Conservation (phyloP, 257 asterid species). For the Primulina huaijiensis region DNA sequence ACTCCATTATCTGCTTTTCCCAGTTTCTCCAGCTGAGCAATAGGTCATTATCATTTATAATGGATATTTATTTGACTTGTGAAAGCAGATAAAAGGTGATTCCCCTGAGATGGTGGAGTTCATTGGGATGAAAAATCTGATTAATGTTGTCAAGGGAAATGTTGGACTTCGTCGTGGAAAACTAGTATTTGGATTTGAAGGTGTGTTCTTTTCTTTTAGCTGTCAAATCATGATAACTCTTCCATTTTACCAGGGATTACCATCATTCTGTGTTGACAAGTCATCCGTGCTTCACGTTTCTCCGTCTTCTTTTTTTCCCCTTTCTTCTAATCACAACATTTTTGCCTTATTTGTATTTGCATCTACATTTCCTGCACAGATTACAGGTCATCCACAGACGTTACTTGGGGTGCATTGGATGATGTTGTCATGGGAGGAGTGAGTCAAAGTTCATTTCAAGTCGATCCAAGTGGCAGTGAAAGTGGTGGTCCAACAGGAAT, state of each 20-base stretch:
- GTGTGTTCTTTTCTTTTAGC: conserved; percentile 35
- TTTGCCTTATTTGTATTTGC: conserved; percentile 6
- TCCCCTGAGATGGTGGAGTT: conserved; percentile 98
- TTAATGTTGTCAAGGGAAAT: conserved; percentile 63
- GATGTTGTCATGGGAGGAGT: conserved; percentile 99
- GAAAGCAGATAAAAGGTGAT: conserved; percentile 81
- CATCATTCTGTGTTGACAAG: not conserved
- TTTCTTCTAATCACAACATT: not conserved
- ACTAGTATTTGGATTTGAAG: conserved; percentile 77
- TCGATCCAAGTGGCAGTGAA: conserved; percentile 76
- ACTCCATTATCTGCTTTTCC: conserved; percentile 12
- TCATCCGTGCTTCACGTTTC: not conserved
- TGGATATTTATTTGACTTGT: conserved; percentile 31
- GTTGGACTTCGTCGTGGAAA: conserved; percentile 76
- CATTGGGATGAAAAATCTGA: conserved; percentile 81
- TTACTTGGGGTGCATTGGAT: conserved; percentile 94
- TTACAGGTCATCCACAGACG: conserved; percentile 50
- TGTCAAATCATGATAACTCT: conserved; percentile 1
- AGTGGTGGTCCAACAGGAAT: conserved; percentile 79
- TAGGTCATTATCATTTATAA: conserved; percentile 17
- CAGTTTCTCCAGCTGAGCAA: conserved; percentile 16
- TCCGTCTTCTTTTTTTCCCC: conserved; percentile 9
- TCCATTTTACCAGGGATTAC: not conserved
- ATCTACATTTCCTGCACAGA: conserved; percentile 39
- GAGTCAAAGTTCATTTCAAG: conserved; percentile 74